Base-by-base conservation (phyloP, 1,284 basidiomycete genomes). In the Leccinum griseonigrum region DNA sequence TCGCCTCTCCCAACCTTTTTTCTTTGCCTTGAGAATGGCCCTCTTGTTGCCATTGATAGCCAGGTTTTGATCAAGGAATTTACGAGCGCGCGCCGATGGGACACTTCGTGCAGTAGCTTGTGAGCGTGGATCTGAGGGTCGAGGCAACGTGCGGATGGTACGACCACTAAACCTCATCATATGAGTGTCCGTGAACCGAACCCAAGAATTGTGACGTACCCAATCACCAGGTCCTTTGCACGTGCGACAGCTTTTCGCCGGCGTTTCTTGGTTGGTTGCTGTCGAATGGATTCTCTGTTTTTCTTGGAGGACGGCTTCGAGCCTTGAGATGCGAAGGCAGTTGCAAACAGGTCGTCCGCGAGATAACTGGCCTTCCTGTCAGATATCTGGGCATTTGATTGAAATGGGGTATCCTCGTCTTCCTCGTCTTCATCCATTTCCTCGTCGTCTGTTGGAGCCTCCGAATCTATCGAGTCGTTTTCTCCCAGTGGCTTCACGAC, bases 291-390 rank as follows among this genome's bases (percentile, higher is more conserved):
- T 32, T 56, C 51, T 13, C 10, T 13, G 1, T 32, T 53, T 58
- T 65, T 61, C 59, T 65, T 57, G 50, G 50, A 31, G 1, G 3
- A 10, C 0, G n/a, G 18, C 38, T 63, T 71, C 65, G 48, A 70
- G 54, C 64, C 73, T 54, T 67, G 71, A 3, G 74, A 64, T 1
- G 77, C 67, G 64, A 84, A 83, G 1, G 83, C 83, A 60, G 80
- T 74, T 1, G 71, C 63, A 66, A 84, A 84, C 29, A 84, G 68
- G 57, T 81, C 77, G 64, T 84, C 83, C 7, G 81, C 78, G 16
- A 84, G 79, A 64, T 83, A 79, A 50, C 77, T 71, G 14, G 68
- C 65, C 63, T 71, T 76, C 56, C 34, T 63, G 29, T 31, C 26
- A 43, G 51, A 26, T 50, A 16, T 58, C 28, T 14, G 43, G 29